Evolutionary conservation across 495 filamentous ascomycete genomes (phyloP), one percentile per base, ranked within the genome.

Genomic region (Lasiosphaeria ovina): DNA sequence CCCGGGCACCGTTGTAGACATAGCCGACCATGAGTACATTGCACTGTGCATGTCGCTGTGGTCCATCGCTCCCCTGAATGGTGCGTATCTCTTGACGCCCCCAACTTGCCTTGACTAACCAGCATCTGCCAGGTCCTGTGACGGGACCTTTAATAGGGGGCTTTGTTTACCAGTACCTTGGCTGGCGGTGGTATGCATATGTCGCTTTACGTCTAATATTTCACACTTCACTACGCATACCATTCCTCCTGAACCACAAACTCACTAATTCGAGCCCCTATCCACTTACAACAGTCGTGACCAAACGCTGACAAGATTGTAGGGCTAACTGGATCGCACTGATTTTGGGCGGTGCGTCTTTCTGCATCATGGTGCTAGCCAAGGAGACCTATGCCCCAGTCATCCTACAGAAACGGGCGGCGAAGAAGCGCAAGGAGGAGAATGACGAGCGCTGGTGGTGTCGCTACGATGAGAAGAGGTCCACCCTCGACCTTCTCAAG

Each of bases 1-100:
- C 3, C 90, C 92, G 1, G 92, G 92, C 14, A 92, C 91, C 51
- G 81, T 97, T 1, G 84, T 87, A 35, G 92, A 97, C 71, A 87
- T 96, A 55, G 83, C 87, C 35, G 77, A 79, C 17, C 85, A 88
- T 57, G 80, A 91, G 44, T 80, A 85, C 59, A 83, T 90, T 12
- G 88, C 88, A 8, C 67, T 94, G 32, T 83, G 83, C 14, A 87
- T 95, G 70, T 87, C 84, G 5, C 77, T 91, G 32, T 95, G 88
- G 85, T 83, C 77, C 60, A 84, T 93, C 53, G 91, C 90, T 0
- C 91, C 91, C 6, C 78, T 93, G 64, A 92, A 93, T 60, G 91
- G 89, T 4, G 16, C 24, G 17, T 55, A 5, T 44, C 11, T 42
- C 14, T 42, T 42, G 7, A 14, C 14, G 3, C 38, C 14, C 14